phyloP scores from a whole-genome alignment of 805 yeast genomes.

The Candida stauntonica region DNA sequence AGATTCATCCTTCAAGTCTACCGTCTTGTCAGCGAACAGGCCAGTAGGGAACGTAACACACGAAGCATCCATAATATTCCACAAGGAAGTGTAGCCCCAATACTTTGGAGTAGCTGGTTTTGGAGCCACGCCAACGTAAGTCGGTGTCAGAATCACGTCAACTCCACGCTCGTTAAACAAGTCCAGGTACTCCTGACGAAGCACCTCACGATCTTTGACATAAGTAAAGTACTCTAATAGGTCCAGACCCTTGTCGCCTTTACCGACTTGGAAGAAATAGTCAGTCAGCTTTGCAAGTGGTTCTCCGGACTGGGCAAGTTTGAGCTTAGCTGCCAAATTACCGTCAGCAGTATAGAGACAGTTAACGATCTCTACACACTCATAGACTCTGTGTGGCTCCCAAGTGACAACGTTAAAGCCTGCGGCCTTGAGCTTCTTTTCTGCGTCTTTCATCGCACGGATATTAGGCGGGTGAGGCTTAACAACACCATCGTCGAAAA shows the following conservation, averaged over 20 bases:
- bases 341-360: slow-evolving; percentile 64
- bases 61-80: slow-evolving; percentile 69
- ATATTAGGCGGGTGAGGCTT: slow-evolving; percentile 63
- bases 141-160: slow-evolving; percentile 65
- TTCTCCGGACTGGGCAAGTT: slow-evolving; percentile 61
- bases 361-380: slow-evolving; percentile 55
- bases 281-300: slow-evolving; percentile 63
- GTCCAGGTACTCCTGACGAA: slow-evolving; percentile 53
- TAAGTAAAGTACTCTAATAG: slow-evolving; percentile 53
- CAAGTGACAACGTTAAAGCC: slow-evolving; percentile 55
- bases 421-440: slow-evolving; percentile 49
- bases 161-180: slow-evolving; percentile 49
- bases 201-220: slow-evolving; percentile 51
- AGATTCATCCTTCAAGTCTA: slow-evolving; percentile 43
- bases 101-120: slow-evolving; percentile 56
- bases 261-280: slow-evolving; percentile 55
- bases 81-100: slow-evolving; percentile 78
- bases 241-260: slow-evolving; percentile 44
- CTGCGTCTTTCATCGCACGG: slow-evolving; percentile 52
- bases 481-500: slow-evolving; percentile 60
- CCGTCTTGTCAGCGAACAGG: slow-evolving; percentile 31
- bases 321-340: slow-evolving; percentile 47
- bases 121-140: slow-evolving; percentile 69
- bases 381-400: slow-evolving; percentile 51
- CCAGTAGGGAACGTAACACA: slow-evolving; percentile 58